phyloP scores from a whole-genome alignment of 129 eudicot genomes.

The Helichrysum umbraculigerum region DNA sequence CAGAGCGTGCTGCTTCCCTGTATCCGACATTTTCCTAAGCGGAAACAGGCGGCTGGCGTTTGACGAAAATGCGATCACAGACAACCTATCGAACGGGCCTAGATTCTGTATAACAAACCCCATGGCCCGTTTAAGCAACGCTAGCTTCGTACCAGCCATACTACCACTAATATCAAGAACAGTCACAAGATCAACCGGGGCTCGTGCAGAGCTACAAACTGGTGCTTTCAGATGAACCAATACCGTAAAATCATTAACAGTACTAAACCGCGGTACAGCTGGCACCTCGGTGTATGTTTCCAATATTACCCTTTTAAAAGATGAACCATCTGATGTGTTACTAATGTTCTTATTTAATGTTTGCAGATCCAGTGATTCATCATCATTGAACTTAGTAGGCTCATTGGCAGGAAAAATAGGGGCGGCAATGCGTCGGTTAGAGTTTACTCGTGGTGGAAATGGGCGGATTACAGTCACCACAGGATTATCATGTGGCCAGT shows the following conservation, averaged over 20 bases:
- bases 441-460: constrained; percentile 42
- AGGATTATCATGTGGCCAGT: constrained; percentile 34
- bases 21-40: constrained; percentile 68
- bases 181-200: constrained; percentile 83
- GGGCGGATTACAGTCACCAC: constrained; percentile 52
- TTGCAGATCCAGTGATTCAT: constrained; percentile 48
- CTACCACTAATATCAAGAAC: constrained; percentile 92
- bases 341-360: constrained; percentile 2
- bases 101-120: constrained; percentile 86
- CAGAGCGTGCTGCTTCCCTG: constrained; percentile 61
- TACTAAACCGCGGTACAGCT: constrained; percentile 38
- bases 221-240: constrained; percentile 75
- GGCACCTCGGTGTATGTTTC: constrained; percentile 62
- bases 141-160: constrained; percentile 88
- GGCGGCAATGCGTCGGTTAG: constrained; percentile 43
- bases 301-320: constrained; percentile 36
- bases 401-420: constrained; percentile 49
- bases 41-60: constrained; percentile 78
- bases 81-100: constrained; percentile 70
- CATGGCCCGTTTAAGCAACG: constrained; percentile 86
- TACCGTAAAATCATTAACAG: constrained; percentile 46
- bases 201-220: constrained; percentile 50
- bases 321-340: constrained; percentile 24
- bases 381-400: constrained; percentile 62
- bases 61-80: constrained; percentile 82